Percentiles rank a stretch among this genome's conserved stretches.
Evolutionary conservation across 2,329 filamentous ascomycete genomes (phyloP).

Genomic region (Xylaria sp.): DNA sequence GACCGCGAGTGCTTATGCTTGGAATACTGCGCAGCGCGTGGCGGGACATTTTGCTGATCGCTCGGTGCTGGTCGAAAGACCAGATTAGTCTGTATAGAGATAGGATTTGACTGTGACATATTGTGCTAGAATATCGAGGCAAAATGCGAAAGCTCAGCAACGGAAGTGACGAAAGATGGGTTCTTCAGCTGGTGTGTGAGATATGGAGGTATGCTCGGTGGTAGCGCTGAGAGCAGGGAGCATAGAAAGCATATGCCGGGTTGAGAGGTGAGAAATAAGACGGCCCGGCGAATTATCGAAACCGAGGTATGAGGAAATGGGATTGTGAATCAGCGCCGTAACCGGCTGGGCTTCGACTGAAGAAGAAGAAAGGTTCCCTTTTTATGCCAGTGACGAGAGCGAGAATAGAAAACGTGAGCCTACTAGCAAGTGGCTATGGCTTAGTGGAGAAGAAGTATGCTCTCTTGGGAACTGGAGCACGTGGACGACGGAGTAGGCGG

Average conservation of each 20-base stretch:
- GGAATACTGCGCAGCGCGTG: constrained; percentile 26
- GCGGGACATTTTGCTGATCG: constrained; percentile 29
- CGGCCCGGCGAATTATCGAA: constrained; percentile 2
- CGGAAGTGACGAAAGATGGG: constrained; percentile 4
- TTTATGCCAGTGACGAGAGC: constrained; percentile 1
- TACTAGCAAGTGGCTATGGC: constrained; percentile 7
- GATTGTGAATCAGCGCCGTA: constrained; percentile 3
- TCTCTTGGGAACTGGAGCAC: neutral
- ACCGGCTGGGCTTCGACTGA: neutral
- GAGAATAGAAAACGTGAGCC: constrained; percentile 11
- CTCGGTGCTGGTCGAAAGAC: constrained; percentile 28
- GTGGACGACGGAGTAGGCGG: neutral
- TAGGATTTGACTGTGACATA: constrained; percentile 32
- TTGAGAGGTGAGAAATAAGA: neutral
- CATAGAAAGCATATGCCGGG: constrained; percentile 3
- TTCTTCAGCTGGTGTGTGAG: neutral
- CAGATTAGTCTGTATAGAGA: constrained; percentile 33
- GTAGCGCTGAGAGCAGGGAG: neutral
- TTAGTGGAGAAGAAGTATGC: constrained; percentile 6
- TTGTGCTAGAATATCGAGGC: constrained; percentile 9
- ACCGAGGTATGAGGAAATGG: neutral
- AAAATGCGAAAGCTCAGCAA: neutral
- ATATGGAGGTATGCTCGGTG: neutral
- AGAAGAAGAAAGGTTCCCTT: neutral
- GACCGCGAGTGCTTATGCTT: constrained; percentile 58